Evolutionary conservation across 306 rosid species (phyloP), one percentile per base, ranked within the genome.

Genomic region (Vigna hirtella): DNA sequence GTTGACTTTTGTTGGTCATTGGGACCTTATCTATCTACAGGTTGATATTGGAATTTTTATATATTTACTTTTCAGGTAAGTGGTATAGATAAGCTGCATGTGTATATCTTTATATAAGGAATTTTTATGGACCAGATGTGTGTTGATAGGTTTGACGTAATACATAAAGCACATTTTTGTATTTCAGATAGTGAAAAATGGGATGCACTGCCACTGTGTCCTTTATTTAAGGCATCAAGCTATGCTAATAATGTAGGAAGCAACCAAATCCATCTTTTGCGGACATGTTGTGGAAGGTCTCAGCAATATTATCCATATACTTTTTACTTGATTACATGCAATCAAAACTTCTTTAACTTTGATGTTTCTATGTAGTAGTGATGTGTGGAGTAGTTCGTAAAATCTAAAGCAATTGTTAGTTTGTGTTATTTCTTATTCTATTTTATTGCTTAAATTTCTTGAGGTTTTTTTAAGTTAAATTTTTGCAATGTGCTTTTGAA

Each of bases 271-370:
- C 93, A 87, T 66, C 86, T 89, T 71, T 73, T 89, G 84, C 79
- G 83, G 10, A 4, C 86, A 62, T 95, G 96, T 78, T 93, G 96
- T 72, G 98, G 99, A 91, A 93, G 97, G 98, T 95, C 50, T 55
- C 16, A 40, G 55, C 52, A 26, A 71, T 71, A 47, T 52, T 20
- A 51, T 55, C 17, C 24, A 4, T 72, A 73, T 42, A n/a, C 69
- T 82, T 66, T 79, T 78, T 66, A 45, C 42, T 38, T 74, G 28
- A 75, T 48, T 74, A 16, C 65, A 24, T 71, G 56, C 84, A 26
- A 18, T 28, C 67, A 66, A 74, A 75, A 61, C 8, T 2, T 47
- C 30, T 77, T 59, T 30, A 9, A 8, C 48, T 24, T 57, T 36
- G 24, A 12, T 69, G 67, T 66, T 20, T 43, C 50, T 66, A 73